These are phyloP conservation scores for Fraxinus floribunda DNA, from an alignment of 305 asterid species.

Conservation along the genomic window DNA sequence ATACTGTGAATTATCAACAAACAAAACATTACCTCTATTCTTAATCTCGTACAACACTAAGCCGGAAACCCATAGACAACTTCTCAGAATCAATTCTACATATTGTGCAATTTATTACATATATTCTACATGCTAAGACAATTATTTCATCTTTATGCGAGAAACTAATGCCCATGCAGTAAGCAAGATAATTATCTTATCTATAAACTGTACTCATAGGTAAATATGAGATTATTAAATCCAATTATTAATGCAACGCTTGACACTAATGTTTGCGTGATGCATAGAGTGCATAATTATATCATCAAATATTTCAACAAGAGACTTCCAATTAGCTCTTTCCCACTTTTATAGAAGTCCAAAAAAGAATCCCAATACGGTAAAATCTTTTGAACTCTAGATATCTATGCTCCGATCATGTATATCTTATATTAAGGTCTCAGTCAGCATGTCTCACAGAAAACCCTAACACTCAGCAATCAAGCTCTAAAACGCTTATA, in stretches of 20 bases:
- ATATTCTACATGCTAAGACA: background rate
- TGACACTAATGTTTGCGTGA: background rate
- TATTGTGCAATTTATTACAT: background rate
- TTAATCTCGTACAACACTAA: background rate
- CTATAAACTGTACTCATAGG: background rate
- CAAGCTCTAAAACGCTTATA: background rate
- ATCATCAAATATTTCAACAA: background rate
- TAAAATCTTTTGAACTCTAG: background rate
- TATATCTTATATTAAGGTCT: background rate
- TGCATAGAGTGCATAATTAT: background rate
- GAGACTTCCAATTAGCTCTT: background rate
- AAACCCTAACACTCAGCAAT: background rate
- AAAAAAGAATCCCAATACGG: background rate
- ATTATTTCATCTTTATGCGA: background rate
- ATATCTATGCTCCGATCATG: background rate
- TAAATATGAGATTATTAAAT: background rate
- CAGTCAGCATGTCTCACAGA: background rate
- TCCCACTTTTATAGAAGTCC: background rate
- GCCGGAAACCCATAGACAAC: background rate
- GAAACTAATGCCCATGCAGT: background rate
- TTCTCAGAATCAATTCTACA: background rate
- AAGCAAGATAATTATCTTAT: background rate
- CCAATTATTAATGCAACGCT: background rate
- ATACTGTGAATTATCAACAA: background rate
- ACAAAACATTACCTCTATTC: constrained; percentile 3